These are phyloP conservation scores for Exobasidium rhododendri DNA, from an alignment of 1,284 basidiomycete genomes.

Conservation along the genomic window DNA sequence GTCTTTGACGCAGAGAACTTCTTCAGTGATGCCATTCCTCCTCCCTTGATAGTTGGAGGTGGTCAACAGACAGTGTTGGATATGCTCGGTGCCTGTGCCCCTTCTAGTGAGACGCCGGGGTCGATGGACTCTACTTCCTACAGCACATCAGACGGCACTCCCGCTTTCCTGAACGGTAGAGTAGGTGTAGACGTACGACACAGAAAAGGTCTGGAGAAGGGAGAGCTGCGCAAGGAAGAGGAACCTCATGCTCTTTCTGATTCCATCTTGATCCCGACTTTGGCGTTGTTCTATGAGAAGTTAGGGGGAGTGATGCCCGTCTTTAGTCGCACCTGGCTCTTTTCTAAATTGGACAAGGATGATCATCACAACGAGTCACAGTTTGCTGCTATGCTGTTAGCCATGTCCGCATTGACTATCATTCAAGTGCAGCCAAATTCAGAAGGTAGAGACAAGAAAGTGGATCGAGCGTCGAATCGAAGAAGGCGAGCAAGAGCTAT, in stretches of 20 bases:
- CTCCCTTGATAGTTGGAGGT: constrained; percentile 11
- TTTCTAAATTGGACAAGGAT: constrained; percentile 37
- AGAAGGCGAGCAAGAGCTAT: constrained; percentile 10
- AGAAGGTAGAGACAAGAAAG: constrained; percentile 23
- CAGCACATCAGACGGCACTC: constrained; percentile 23
- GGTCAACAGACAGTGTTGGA: constrained; percentile 10
- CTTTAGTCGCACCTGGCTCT: constrained; percentile 45
- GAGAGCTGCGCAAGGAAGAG: constrained; percentile 21
- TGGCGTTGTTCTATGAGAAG: constrained; percentile 50
- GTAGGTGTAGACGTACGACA: neutral
- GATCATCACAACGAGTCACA: constrained; percentile 44
- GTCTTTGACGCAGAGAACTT: constrained; percentile 20
- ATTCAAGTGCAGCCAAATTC: constrained; percentile 25
- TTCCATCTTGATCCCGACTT: constrained; percentile 40
- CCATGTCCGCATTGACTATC: constrained; percentile 40
- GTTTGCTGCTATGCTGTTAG: constrained; percentile 48
- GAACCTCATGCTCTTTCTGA: constrained; percentile 38
- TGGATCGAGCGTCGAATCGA: constrained; percentile 19
- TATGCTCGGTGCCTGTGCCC: constrained; percentile 9
- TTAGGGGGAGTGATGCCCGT: constrained; percentile 52
- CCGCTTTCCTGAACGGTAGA: constrained; percentile 15
- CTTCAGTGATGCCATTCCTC: constrained; percentile 7
- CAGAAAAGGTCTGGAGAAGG: neutral
- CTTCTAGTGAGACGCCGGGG: neutral
- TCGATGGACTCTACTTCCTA: constrained; percentile 16